Evolutionary conservation across 2,329 filamentous ascomycete species (phyloP).

Genomic region (Sporothrix sp.): DNA sequence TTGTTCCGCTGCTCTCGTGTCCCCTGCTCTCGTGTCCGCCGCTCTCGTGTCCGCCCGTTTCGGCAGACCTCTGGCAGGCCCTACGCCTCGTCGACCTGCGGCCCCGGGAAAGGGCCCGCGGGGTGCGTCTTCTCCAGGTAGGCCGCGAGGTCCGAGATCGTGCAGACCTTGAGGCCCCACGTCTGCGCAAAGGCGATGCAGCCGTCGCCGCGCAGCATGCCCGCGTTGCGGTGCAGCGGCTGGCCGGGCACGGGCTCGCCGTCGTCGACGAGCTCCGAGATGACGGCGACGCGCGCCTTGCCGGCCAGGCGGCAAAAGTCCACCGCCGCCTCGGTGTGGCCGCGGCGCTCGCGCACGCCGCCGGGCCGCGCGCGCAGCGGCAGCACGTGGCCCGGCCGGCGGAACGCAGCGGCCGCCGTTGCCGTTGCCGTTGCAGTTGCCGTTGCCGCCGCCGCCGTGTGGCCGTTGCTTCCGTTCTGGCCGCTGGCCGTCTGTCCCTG

Average conservation of each 20-base stretch:
- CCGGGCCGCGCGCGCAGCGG: slow-evolving; percentile 71
- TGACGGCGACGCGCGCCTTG: slow-evolving; percentile 67
- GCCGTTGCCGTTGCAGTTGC: background rate
- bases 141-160: slow-evolving; percentile 79
- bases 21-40: no score
- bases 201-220: slow-evolving; percentile 85
- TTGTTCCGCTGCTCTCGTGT: no score
- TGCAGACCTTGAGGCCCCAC: slow-evolving; percentile 89
- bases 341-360: slow-evolving; percentile 67
- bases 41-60: background rate
- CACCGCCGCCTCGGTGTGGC: slow-evolving; percentile 88
- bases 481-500: no score
- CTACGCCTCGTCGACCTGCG: slow-evolving; percentile 16
- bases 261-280: slow-evolving; percentile 86
- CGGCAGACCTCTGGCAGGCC: no score
- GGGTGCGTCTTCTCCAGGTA: slow-evolving; percentile 71
- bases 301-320: slow-evolving; percentile 84
- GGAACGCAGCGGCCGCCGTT: slow-evolving; percentile 49
- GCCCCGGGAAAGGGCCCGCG: slow-evolving; percentile 13
- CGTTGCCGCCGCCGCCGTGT: background rate
- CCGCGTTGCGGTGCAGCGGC: slow-evolving; percentile 55
- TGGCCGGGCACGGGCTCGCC: slow-evolving; percentile 61
- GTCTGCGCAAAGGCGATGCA: slow-evolving; percentile 79
- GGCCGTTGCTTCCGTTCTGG: background rate
- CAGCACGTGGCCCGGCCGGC: slow-evolving; percentile 82